Evolutionary conservation across 225 moss, liverwort and hornwort genomes (phyloP), one percentile per base, ranked within the genome.

Genomic region (Polytrichum formosum): DNA sequence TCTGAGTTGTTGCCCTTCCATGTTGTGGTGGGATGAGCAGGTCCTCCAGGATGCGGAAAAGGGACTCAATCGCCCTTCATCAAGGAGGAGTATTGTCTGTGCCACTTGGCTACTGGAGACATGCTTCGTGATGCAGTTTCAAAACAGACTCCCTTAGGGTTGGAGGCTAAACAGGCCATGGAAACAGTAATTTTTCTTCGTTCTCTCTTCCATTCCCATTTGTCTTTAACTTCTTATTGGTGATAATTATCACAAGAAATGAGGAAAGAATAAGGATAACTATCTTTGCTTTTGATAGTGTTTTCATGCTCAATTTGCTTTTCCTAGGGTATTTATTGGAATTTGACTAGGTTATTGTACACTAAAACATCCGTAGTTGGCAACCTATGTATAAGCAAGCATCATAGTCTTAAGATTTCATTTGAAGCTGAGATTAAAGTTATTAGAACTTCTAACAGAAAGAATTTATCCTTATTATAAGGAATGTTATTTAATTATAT

Each of bases 61-160:
- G 88, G 88, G 30, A 91, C 85, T 18, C 91, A 88, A 66, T 85
- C 88, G 56, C 91, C 91, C 4, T 62, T 85, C 63, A 72, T 91
- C 59, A 91, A 88, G 74, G 87, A 82, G 22, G 75, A 88, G 2
- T 80, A 85, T 58, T 91, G 91, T 60, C 80, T 91, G 8, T 91
- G 91, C 65, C 88, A 91, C 70, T 74, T 84, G 65, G 90, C 87
- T 54, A 87, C 83, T n/a, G 85, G 90, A 20, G 90, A 90, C 79
- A 90, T 90, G 90, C 81, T 90, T 54, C 77, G 87, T 61, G 87
- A 81, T 46, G 87, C 90, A 53, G 83, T 85, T 46, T 75, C 83
- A 4, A 81, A 87, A 54, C 64, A 85, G 63, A 81, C 85, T 18
- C 77, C 87, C 31, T 65, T 90, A 26, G 87, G 85, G 56, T 33